phyloP scores from a whole-genome alignment of 768 basidiomycete species.

The Lactifluus volemus region DNA sequence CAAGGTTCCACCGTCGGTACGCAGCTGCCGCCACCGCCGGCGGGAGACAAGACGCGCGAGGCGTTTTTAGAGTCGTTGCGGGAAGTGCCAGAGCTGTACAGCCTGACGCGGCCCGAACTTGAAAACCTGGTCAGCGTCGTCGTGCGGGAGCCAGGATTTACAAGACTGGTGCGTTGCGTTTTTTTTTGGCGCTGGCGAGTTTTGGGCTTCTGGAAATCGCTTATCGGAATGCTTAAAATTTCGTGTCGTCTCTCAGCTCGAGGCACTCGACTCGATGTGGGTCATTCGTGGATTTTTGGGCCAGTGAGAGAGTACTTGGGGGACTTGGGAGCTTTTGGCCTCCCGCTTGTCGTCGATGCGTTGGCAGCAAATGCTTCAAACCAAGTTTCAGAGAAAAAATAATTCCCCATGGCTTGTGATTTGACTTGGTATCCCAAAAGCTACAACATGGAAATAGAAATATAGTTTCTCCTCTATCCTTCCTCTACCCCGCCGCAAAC shows the following conservation, averaged over 20 bases:
- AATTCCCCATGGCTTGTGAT: no score
- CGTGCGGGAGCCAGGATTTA: conserved; percentile 69
- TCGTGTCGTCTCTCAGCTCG: conserved; percentile 29
- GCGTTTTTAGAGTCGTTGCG: conserved; percentile 34
- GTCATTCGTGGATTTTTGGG: conserved; percentile 20
- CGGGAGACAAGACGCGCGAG: conserved; percentile 2
- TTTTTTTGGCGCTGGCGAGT: neutral
- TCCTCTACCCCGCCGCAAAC: no score
- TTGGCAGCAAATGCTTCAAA: neutral
- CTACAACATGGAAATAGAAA: no score
- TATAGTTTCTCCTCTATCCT: no score
- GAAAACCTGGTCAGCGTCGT: conserved; percentile 52
- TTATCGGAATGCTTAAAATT: neutral
- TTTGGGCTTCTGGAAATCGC: no score
- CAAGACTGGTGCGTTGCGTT: conserved; percentile 46
- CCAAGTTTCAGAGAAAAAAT: neutral
- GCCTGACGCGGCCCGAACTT: conserved; percentile 41
- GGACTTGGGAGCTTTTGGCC: neutral
- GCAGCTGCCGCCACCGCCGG: neutral
- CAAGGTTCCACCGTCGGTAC: neutral
- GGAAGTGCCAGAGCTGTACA: conserved; percentile 42
- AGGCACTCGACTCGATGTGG: conserved; percentile 47
- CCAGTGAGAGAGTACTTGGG: neutral
- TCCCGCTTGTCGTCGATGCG: no score
- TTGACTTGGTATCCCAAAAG: no score